These are phyloP conservation scores for Penicillium chermesinum DNA, from an alignment of 495 filamentous ascomycete species.

Conservation along the genomic window DNA sequence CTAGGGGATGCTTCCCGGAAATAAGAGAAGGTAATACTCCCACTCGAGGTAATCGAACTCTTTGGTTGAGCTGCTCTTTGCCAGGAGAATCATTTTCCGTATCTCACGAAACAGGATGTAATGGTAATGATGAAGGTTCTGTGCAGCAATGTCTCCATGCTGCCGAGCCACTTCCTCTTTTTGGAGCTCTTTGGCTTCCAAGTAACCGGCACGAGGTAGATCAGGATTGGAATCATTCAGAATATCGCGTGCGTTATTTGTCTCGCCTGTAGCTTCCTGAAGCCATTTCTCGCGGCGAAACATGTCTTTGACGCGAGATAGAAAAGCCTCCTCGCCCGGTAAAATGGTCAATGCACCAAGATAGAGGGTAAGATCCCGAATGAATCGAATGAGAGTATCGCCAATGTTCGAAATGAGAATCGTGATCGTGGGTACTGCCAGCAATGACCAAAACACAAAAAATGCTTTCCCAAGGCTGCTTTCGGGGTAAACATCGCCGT, in stretches of 20 bases:
- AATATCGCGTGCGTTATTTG: conserved; percentile 1
- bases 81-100: conserved; percentile 57
- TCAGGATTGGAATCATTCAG: conserved; percentile 5
- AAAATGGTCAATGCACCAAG: conserved; percentile 71
- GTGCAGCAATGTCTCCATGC: conserved; percentile 38
- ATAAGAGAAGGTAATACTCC: conserved; percentile 75
- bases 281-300: conserved; percentile 20
- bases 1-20: conserved; percentile 57
- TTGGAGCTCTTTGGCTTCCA: conserved; percentile 34
- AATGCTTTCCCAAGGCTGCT: conserved; percentile 72
- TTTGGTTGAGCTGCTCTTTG: conserved; percentile 53
- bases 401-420: conserved; percentile 81
- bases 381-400: conserved; percentile 54
- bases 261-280: conserved; percentile 19
- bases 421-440: conserved; percentile 77
- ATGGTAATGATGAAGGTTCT: conserved; percentile 57
- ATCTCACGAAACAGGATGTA: conserved; percentile 65
- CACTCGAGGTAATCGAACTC: conserved; percentile 78
- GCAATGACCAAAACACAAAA: conserved; percentile 85
- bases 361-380: conserved; percentile 64
- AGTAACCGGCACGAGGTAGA: neutral
- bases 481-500: conserved; percentile 67
- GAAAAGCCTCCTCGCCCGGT: conserved; percentile 52
- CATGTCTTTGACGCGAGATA: conserved; percentile 17
- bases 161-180: conserved; percentile 33